phyloP scores from a whole-genome alignment of 2,329 filamentous ascomycete species.

The Trichoderma aggressivum region DNA sequence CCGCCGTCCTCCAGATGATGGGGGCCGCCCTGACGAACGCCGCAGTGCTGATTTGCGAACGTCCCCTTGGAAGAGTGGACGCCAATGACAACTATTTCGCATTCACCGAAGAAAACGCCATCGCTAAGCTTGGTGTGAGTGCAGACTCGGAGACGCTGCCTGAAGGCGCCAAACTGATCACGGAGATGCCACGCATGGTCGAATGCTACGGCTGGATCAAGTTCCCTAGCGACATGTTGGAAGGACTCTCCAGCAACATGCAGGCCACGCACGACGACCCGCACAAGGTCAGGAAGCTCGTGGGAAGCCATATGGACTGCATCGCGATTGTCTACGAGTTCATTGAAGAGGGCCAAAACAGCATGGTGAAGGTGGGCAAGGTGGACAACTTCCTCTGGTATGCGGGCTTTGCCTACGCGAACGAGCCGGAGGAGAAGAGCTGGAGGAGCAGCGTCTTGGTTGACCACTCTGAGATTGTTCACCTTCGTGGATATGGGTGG shows the following conservation, averaged over 20 bases:
- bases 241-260: not conserved
- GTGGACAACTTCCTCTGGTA: constrained; percentile 14
- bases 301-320: not conserved
- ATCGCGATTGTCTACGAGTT: constrained; percentile 12
- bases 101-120: not conserved
- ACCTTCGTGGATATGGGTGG: constrained; percentile 3
- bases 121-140: too few species aligned
- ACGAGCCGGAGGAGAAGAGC: not conserved
- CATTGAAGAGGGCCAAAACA: constrained; percentile 4
- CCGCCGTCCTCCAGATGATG: constrained; percentile 18
- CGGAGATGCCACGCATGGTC: not conserved
- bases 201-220: constrained; percentile 18
- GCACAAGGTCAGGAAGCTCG: not conserved
- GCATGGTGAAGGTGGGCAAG: not conserved
- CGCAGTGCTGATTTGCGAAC: constrained; percentile 2
- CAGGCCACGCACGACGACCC: not conserved
- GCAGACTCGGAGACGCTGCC: not conserved
- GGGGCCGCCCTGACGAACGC: not conserved
- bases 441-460: constrained; percentile 11
- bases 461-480: constrained; percentile 4
- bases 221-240: not conserved
- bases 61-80: not conserved
- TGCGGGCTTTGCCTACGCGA: constrained; percentile 7
- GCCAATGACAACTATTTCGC: not conserved
- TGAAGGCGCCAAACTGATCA: not conserved